Percentiles rank a stretch among this genome's conserved stretches.
Conservation (phyloP, 768 basidiomycete genomes). For the Pseudohyphozyma bogoriensis region DNA sequence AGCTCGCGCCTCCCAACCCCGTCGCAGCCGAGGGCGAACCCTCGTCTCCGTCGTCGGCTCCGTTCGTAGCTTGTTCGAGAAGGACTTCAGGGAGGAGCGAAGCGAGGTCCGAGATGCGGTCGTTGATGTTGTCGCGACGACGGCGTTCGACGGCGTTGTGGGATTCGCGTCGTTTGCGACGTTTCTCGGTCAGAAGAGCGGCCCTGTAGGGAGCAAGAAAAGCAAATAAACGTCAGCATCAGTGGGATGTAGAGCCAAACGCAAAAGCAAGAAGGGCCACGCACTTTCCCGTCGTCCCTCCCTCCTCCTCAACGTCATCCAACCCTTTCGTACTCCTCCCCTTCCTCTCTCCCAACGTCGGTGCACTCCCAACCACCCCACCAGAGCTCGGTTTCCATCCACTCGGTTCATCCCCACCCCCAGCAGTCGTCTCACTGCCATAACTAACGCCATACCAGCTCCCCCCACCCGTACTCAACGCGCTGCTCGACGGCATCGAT, state of each 20-base stretch:
- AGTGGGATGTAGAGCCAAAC: neutral
- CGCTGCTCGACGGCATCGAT: conserved; percentile 4
- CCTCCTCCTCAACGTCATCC: conserved; percentile 25
- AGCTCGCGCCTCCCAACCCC: neutral
- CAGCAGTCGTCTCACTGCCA: neutral
- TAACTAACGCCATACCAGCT: neutral
- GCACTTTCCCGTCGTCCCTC: neutral
- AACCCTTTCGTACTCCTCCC: neutral
- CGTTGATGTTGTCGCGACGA: conserved; percentile 85
- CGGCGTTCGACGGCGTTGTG: conserved; percentile 89
- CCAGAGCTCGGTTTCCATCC: conserved; percentile 13
- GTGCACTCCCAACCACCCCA: conserved; percentile 3
- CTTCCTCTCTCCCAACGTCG: conserved; percentile 1
- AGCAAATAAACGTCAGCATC: neutral
- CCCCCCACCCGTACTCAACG: neutral
- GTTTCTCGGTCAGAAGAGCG: conserved; percentile 51
- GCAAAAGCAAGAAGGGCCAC: neutral
- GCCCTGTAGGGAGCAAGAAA: neutral
- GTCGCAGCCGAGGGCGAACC: neutral
- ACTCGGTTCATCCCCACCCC: neutral
- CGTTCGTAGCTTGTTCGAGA: conserved; percentile 37
- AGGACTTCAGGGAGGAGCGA: conserved; percentile 79
- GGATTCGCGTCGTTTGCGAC: conserved; percentile 66
- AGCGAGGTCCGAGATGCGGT: conserved; percentile 83
- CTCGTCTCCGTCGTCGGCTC: neutral